Evolutionary conservation across 2,329 filamentous ascomycete genomes (phyloP), one percentile per base, ranked within the genome.

Genomic region (Fusarium drepaniforme): DNA sequence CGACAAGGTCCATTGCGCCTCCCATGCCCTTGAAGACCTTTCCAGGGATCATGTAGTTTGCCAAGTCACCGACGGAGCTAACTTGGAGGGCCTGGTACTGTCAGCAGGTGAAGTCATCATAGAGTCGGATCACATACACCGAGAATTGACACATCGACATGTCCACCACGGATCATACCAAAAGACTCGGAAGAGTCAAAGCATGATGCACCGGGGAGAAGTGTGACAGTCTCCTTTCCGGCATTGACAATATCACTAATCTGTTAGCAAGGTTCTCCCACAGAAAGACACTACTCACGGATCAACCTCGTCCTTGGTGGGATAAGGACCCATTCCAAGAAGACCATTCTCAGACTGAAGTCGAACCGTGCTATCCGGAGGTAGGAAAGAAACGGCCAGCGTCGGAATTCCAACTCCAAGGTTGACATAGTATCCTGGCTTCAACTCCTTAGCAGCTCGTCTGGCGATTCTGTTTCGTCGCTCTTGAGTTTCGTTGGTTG

Each of bases 21-120:
- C 94, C 94, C 92, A 97, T 97, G 21, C 94, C 94, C 87, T 97
- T 97, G 84, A 95, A 91, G 13, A 94, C 90, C 83, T 96, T 97
- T 28, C 94, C 94, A 0, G 94, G 94, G 73, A 97, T 93, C 93
- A 97, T 97, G 87, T 94, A 97, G 84, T 97, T 97, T 56, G 94
- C 94, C 64, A 97, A 84, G 80, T 97, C 94, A 30, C 94, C 94
- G 3, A 89, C 87, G 0, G 93, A 93, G 74, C 91, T 93, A 25
- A 97, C 94, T 85, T 97, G 93, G 75, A 96, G 90, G 3, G 94
- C 93, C 81, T 78, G 53, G 5, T 64, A 77, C 59, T 61, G 61
- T 66, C 49, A 77, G 73, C 13, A 21, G 16, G 64, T 37, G n/a
- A 57, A 42, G 5, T 7, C 12, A 49, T 70, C 44, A 62, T 16